Evolutionary conservation across 495 filamentous ascomycete genomes (phyloP).

Genomic region (Monascus purpureus): DNA sequence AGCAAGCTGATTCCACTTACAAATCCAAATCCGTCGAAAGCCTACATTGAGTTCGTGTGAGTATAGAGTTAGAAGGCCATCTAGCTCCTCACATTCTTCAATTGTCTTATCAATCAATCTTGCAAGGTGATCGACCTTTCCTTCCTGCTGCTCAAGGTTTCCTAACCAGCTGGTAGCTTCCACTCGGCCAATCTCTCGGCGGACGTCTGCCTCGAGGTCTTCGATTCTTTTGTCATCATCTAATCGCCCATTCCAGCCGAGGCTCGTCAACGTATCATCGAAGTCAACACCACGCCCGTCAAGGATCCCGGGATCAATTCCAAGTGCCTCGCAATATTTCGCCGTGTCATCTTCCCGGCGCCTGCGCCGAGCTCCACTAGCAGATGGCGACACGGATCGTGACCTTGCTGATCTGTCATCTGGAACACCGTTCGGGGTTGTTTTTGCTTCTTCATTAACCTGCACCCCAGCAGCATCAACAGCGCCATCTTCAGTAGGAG

Average conservation of each 20-base stretch:
- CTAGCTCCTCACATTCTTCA: constrained; percentile 87
- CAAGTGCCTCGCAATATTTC: constrained; percentile 65
- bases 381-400: constrained; percentile 25
- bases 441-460: constrained; percentile 17
- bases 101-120: constrained; percentile 76
- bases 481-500: constrained; percentile 11
- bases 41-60: constrained; percentile 84
- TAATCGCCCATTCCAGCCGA: constrained; percentile 76
- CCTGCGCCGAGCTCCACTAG: constrained; percentile 39
- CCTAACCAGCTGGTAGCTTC: constrained; percentile 89
- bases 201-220: constrained; percentile 66
- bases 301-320: constrained; percentile 55
- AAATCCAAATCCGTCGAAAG: constrained; percentile 4
- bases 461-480: constrained; percentile 20
- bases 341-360: constrained; percentile 58
- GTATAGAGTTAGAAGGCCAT: constrained; percentile 85
- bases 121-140: constrained; percentile 69
- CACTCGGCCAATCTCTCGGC: constrained; percentile 74
- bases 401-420: constrained; percentile 10
- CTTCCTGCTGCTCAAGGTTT: constrained; percentile 78
- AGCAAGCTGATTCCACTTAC: constrained; percentile 12
- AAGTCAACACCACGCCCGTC: constrained; percentile 58
- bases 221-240: constrained; percentile 61
- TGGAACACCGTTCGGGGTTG: constrained; percentile 15
- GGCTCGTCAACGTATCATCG: constrained; percentile 67